These are phyloP conservation scores for Trametes pubescens DNA, from an alignment of 1,284 basidiomycete genomes.

Conservation along the genomic window DNA sequence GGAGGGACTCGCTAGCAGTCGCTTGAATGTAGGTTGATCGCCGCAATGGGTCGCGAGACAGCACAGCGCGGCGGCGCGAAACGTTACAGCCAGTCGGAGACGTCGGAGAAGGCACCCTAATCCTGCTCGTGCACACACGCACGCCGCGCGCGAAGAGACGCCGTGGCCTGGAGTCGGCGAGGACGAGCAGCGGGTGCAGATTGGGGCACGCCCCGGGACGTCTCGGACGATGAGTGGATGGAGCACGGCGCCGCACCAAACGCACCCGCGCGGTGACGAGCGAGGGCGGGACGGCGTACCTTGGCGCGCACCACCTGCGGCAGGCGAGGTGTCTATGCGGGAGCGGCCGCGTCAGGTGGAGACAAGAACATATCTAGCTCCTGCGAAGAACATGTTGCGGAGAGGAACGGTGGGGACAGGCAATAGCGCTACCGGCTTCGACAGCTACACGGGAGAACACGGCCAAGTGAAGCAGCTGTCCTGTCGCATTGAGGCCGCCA, in stretches of 20 bases:
- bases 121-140: slow-evolving; percentile 13
- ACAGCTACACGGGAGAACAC: slow-evolving; percentile 15
- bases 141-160: slow-evolving; percentile 2
- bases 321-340: neutral
- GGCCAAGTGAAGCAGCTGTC: neutral
- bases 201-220: slow-evolving; percentile 1
- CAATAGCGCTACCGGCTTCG: neutral
- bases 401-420: slow-evolving; percentile 8
- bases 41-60: slow-evolving; percentile 7
- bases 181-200: slow-evolving; percentile 2
- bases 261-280: slow-evolving; percentile 12
- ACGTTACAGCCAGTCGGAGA: slow-evolving; percentile 20
- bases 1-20: slow-evolving; percentile 15
- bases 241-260: slow-evolving; percentile 1
- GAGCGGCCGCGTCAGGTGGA: slow-evolving; percentile 7
- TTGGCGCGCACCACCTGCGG: neutral
- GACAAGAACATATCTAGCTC: neutral
- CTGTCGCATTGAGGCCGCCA: neutral
- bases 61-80: neutral
- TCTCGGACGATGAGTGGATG: neutral
- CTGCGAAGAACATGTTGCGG: slow-evolving; percentile 3
- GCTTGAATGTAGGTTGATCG: slow-evolving; percentile 20
- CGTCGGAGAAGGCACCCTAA: slow-evolving; percentile 21
- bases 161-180: slow-evolving; percentile 8
- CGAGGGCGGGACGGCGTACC: neutral